Conservation (phyloP, 1,284 basidiomycete species). For the Thecaphora thlaspeos region DNA sequence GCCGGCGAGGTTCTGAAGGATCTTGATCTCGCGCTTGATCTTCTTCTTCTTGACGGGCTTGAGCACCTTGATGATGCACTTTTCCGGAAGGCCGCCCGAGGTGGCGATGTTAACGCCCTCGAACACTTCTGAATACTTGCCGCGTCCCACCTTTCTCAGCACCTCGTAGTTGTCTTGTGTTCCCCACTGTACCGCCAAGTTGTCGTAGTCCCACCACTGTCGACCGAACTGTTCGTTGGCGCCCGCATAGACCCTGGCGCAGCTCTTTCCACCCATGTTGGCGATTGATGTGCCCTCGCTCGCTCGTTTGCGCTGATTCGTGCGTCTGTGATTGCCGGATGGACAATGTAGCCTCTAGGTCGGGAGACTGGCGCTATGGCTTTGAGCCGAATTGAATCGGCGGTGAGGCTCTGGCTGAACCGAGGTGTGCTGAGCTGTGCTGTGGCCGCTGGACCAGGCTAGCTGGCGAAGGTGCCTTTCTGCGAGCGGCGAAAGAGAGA, state of each 20-base stretch:
- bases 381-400: too few species aligned
- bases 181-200: constrained; percentile 55
- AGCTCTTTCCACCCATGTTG: constrained; percentile 10
- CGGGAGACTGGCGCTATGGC: too few species aligned
- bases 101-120: constrained; percentile 87
- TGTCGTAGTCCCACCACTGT: constrained; percentile 66
- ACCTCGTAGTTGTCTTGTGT: constrained; percentile 96
- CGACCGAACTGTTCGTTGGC: constrained; percentile 65
- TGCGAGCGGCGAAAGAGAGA: too few species aligned
- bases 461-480: too few species aligned
- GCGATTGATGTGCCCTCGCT: too few species aligned
- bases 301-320: too few species aligned
- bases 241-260: constrained; percentile 64
- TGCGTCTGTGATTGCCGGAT: too few species aligned
- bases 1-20: constrained; percentile 91
- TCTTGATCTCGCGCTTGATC: constrained; percentile 99
- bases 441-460: too few species aligned
- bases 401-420: too few species aligned
- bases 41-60: constrained; percentile 99
- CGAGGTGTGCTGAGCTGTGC: too few species aligned
- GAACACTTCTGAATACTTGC: constrained; percentile 78
- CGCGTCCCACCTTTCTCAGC: constrained; percentile 90
- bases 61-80: constrained; percentile 97
- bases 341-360: too few species aligned
- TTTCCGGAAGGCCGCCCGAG: constrained; percentile 69